A percentile compares a stretch with the other conserved stretches of the same genome.
phyloP scores from a whole-genome alignment of 441 rosid genomes.

The Populus tomentosa region DNA sequence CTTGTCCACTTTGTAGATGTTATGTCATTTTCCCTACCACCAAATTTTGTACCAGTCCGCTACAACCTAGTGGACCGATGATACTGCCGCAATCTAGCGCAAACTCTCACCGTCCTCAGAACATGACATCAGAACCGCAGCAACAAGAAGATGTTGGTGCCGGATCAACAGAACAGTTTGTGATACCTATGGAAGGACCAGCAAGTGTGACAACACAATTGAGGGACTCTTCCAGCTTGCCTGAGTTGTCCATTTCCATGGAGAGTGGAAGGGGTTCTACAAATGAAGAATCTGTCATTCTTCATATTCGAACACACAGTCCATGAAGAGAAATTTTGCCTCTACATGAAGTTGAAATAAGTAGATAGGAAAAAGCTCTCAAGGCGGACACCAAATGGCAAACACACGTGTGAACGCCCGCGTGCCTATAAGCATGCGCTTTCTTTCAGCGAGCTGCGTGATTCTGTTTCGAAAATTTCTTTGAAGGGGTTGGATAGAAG shows the following conservation, averaged over 20 bases:
- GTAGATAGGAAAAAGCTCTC: neutral
- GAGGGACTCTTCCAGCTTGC: neutral
- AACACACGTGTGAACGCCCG: neutral
- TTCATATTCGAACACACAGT: neutral
- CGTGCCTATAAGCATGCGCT: neutral
- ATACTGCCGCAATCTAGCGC: neutral
- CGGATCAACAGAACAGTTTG: constrained; percentile 1
- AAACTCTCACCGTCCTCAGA: constrained; percentile 11
- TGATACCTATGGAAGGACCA: constrained; percentile 18
- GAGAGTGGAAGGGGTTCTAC: neutral
- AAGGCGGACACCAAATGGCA: neutral
- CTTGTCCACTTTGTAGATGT: constrained; percentile 94
- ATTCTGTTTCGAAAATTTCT: neutral
- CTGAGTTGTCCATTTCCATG: constrained; percentile 2
- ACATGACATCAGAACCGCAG: constrained; percentile 10
- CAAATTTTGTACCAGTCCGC: constrained; percentile 20
- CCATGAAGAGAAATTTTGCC: neutral
- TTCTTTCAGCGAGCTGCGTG: neutral
- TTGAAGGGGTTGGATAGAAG: neutral
- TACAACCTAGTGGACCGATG: constrained; percentile 4
- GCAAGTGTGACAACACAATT: constrained; percentile 4
- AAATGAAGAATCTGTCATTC: constrained; percentile 6
- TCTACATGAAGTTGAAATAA: constrained; percentile 8
- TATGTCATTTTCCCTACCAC: constrained; percentile 37
- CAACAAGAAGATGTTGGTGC: constrained; percentile 9